A percentile compares a stretch with the other conserved stretches of the same genome.
Evolutionary conservation across 2,329 filamentous ascomycete genomes (phyloP).

Genomic region (Fusarium sp.): DNA sequence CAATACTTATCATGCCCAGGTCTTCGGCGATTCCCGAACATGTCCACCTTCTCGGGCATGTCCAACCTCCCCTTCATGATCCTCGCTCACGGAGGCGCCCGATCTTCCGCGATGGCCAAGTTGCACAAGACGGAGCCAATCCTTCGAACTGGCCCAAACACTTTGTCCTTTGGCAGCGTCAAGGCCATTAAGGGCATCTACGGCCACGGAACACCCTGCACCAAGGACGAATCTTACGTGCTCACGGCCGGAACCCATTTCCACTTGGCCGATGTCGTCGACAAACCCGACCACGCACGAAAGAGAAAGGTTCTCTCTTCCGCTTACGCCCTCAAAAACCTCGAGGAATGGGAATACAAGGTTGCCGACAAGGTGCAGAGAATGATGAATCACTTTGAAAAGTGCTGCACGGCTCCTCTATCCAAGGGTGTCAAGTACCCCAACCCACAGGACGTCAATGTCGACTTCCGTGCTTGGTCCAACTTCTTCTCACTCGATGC

Average conservation of each 20-base stretch:
- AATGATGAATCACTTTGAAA: conserved; percentile 58
- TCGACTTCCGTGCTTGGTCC: conserved; percentile 62
- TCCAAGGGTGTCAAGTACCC: conserved; percentile 42
- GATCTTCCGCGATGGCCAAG: conserved; percentile 60
- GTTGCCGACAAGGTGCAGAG: conserved; percentile 64
- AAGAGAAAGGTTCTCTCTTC: conserved; percentile 63
- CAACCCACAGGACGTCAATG: conserved; percentile 54
- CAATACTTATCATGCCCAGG: conserved; percentile 17
- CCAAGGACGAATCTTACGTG: conserved; percentile 61
- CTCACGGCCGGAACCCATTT: conserved; percentile 59
- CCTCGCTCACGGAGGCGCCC: conserved; percentile 48
- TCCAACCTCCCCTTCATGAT: conserved; percentile 29
- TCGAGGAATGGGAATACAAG: conserved; percentile 66
- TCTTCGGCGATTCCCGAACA: conserved; percentile 32
- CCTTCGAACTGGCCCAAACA: conserved; percentile 42
- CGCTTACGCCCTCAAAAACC: conserved; percentile 65
- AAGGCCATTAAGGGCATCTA: conserved; percentile 51
- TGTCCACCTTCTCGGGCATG: conserved; percentile 31
- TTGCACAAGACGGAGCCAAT: conserved; percentile 57
- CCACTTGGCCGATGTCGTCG: conserved; percentile 64
- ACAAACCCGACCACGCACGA: conserved; percentile 62
- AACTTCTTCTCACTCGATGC: conserved; percentile 69
- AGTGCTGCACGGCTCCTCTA: conserved; percentile 53
- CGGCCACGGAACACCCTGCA: conserved; percentile 60
- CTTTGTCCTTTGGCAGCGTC: conserved; percentile 35